A percentile compares a stretch with the other conserved stretches of the same genome.
Conservation (phyloP, 2,329 filamentous ascomycete genomes). For the Cytospora piceae region DNA sequence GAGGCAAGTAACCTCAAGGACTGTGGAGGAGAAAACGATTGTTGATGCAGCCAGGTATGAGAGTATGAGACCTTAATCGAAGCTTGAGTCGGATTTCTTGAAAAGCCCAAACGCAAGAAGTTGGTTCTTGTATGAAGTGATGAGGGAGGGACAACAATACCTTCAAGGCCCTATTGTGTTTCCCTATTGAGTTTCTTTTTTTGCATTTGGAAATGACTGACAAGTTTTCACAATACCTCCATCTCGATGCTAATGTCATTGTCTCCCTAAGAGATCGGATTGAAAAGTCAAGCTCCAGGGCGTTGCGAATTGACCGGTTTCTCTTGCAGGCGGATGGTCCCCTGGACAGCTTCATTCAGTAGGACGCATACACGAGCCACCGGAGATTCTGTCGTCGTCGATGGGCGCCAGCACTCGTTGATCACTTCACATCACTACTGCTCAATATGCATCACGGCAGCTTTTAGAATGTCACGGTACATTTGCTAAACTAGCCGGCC, state of each 20-base stretch:
- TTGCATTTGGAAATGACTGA: neutral
- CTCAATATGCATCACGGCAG: neutral
- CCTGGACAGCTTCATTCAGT: neutral
- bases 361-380: neutral
- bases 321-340: neutral
- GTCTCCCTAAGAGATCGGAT: neutral
- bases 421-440: constrained; percentile 1
- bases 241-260: neutral
- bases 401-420: neutral
- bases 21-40: neutral
- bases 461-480: constrained; percentile 25
- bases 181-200: neutral
- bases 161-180: neutral
- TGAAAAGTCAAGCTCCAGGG: neutral
- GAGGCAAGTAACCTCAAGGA: neutral
- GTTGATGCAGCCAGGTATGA: neutral
- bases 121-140: neutral
- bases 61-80: neutral
- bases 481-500: constrained; percentile 29
- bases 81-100: neutral
- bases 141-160: neutral
- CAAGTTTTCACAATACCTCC: neutral
- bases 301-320: neutral
- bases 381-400: neutral
- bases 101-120: neutral